Base-by-base conservation (phyloP, 177 flowering plant genomes). In the Vitis hybrid region DNA sequence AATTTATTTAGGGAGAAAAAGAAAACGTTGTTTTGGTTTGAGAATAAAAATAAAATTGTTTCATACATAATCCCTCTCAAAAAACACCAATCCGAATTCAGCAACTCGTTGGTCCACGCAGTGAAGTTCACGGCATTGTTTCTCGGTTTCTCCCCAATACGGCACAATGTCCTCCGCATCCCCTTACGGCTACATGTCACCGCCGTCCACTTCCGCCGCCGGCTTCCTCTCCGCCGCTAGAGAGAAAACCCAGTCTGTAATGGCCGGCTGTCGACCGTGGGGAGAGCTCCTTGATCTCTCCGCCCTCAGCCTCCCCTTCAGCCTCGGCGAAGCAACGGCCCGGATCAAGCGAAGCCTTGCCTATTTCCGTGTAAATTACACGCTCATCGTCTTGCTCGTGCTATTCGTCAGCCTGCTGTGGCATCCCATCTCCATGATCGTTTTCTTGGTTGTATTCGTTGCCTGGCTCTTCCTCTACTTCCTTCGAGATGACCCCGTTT, bases 381-480 rank as follows among this genome's bases (percentile, higher is more conserved):
- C 84, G 47, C 9, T 83, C 3, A 57, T 89, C 72, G 22, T 77
- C 61, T 68, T 85, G 33, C 38, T 80, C 61, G 50, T 84, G 50
- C 73, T 88, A 71, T 81, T 86, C 76, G 59, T 86, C 15, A 69
- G 82, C 68, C 82, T 91, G 17, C 15, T 85, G 49, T 77, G 76
- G 76, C 94, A 82, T 70, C 94, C 94, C 0, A 15, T 86, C 56
- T 75, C 91, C 38, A 59, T 88, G 62, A 73, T 90, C 59, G 75
- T 84, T 58, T 81, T 87, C 78, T 18, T 87, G 15, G 12, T 79
- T 73, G 73, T 82, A 54, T 76, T 81, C 59, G 67, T 77, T 44
- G 88, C 79, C 1, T 90, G 92, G 92, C 64, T 82, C 68, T 77
- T 79, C 77, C 84, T 90, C 54, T 82, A 80, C 77, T 82, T 88